These are phyloP conservation scores for Wickerhamiella cacticola DNA, from an alignment of 805 yeast species.

Conservation along the genomic window DNA sequence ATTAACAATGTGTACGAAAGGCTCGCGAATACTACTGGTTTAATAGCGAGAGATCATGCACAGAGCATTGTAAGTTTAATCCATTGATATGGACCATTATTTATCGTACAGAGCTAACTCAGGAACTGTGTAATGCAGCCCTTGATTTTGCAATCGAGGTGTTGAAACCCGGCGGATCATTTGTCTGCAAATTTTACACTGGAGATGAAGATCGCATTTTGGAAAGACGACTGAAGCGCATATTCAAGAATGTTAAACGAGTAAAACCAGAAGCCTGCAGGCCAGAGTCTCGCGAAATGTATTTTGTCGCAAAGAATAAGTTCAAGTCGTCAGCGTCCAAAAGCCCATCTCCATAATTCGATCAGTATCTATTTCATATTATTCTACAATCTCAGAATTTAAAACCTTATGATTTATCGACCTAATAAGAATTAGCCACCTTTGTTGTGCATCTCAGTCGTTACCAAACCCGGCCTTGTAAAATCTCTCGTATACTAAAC, in stretches of 20 bases:
- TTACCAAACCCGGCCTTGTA: too few relatives aligned
- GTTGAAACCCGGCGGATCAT: constrained; percentile 56
- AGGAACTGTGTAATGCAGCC: constrained; percentile 87
- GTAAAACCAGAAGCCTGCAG: constrained; percentile 78
- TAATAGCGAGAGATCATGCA: constrained; percentile 66
- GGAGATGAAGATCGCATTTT: constrained; percentile 66
- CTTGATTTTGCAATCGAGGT: constrained; percentile 59
- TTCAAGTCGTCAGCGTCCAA: not conserved
- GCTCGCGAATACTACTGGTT: constrained; percentile 89
- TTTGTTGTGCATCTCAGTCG: too few relatives aligned
- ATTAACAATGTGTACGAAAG: constrained; percentile 72
- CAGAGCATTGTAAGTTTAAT: constrained; percentile 51
- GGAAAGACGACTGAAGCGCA: constrained; percentile 44
- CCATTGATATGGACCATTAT: too few relatives aligned
- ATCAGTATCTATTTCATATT: too few relatives aligned
- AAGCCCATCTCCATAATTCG: too few relatives aligned
- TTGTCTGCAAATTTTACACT: constrained; percentile 73
- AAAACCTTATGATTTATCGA: too few relatives aligned
- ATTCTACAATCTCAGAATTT: too few relatives aligned
- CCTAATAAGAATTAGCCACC: too few relatives aligned
- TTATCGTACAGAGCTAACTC: not conserved
- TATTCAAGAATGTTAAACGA: constrained; percentile 51
- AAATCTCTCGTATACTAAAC: too few relatives aligned
- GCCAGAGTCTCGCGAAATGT: constrained; percentile 67
- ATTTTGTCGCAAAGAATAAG: constrained; percentile 56